Evolutionary conservation across 2,329 filamentous ascomycete species (phyloP).

Genomic region (Fusarium armeniacum): DNA sequence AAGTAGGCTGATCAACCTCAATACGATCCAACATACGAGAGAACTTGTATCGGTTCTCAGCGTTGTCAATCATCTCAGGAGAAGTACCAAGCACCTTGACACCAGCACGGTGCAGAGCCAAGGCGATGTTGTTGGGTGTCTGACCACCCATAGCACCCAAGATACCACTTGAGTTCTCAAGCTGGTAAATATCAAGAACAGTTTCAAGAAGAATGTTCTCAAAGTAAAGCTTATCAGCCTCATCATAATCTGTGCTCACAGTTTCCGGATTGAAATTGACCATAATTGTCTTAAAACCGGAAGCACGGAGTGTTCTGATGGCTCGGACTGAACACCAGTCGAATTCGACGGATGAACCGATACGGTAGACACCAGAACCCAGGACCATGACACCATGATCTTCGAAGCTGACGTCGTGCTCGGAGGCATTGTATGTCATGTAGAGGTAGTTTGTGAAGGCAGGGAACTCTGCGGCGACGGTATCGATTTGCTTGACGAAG

Average conservation of each 20-base stretch:
- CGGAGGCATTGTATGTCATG: conserved; percentile 91
- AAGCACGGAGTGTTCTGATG: conserved; percentile 87
- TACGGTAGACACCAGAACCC: conserved; percentile 95
- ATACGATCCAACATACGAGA: conserved; percentile 97
- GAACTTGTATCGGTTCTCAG: conserved; percentile 99
- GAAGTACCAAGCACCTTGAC: conserved; percentile 96
- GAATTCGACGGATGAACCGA: conserved; percentile 97
- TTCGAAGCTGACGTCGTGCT: conserved; percentile 85
- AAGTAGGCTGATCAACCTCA: conserved; percentile 93
- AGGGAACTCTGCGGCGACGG: conserved; percentile 96
- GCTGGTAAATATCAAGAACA: conserved; percentile 91
- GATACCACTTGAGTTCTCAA: conserved; percentile 86
- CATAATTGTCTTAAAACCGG: conserved; percentile 95
- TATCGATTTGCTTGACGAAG: conserved; percentile 98
- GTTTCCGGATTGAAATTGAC: conserved; percentile 95
- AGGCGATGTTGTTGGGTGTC: conserved; percentile 96
- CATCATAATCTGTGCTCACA: conserved; percentile 90
- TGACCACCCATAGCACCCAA: conserved; percentile 97
- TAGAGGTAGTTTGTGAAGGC: conserved; percentile 97
- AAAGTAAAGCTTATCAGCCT: conserved; percentile 94
- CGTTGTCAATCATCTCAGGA: conserved; percentile 98
- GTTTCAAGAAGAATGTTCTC: conserved; percentile 95
- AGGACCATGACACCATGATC: conserved; percentile 97
- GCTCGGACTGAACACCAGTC: conserved; percentile 98
- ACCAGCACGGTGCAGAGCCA: conserved; percentile 88